Conservation (phyloP, 306 rosid species). For the Cucumis sativus region Cucumber_9930_V3 NC_026659.2:410001-410500, state of each 20-base stretch:
- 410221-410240: constrained; percentile 7
- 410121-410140: constrained; percentile 23
- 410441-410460: constrained; percentile 17
- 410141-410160: constrained; percentile 47
- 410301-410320: constrained; percentile 51
- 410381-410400: constrained; percentile 65
- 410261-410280: constrained; percentile 38
- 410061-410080: constrained; percentile 40
- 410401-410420: constrained; percentile 32
- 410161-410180: constrained; percentile 41
- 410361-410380: constrained; percentile 20
- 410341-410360: constrained; percentile 35
- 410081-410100: constrained; percentile 79
- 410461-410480: constrained; percentile 28
- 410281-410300: constrained; percentile 30
- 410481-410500: constrained; percentile 28
- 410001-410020: constrained; percentile 21
- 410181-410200: constrained; percentile 13
- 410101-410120: constrained; percentile 38
- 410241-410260: constrained; percentile 58
- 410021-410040: constrained; percentile 45
- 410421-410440: constrained; percentile 22
- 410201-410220: constrained; percentile 34
- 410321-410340: constrained; percentile 25
- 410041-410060: constrained; percentile 21